phyloP scores from a whole-genome alignment of 768 basidiomycete genomes.

The Hebeloma cylindrosporum region DNA sequence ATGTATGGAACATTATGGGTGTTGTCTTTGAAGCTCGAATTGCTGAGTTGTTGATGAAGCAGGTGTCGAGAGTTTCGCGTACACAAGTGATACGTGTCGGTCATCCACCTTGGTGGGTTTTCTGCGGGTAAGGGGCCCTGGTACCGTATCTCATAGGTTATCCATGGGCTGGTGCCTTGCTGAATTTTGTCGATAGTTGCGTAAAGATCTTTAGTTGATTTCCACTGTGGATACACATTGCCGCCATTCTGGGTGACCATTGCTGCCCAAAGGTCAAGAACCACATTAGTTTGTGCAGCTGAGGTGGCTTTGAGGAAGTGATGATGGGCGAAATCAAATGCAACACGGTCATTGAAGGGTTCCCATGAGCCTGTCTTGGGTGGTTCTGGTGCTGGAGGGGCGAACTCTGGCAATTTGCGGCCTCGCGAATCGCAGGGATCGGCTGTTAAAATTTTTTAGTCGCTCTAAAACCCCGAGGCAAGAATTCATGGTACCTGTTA shows the following conservation, averaged over 20 bases:
- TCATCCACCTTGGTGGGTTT: neutral
- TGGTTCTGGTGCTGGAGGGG: too few species aligned
- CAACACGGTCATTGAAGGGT: conserved; percentile 25
- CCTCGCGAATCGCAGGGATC: too few species aligned
- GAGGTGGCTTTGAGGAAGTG: conserved; percentile 27
- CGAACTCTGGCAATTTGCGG: too few species aligned
- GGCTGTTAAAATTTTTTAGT: too few species aligned
- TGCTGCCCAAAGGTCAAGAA: conserved; percentile 27
- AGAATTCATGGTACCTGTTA: too few species aligned
- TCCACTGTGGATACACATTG: conserved; percentile 18
- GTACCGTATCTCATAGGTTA: too few species aligned
- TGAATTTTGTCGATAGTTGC: conserved; percentile 22
- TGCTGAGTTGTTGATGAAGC: conserved; percentile 7
- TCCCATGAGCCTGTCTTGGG: too few species aligned
- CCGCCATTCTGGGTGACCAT: conserved; percentile 13
- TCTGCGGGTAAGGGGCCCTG: neutral
- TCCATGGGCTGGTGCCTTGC: neutral
- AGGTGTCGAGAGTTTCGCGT: neutral
- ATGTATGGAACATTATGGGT: conserved; percentile 5
- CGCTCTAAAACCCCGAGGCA: too few species aligned
- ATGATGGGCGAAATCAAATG: conserved; percentile 31
- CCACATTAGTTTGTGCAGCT: conserved; percentile 17
- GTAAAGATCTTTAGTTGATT: conserved; percentile 24
- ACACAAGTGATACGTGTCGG: neutral
- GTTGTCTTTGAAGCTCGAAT: conserved; percentile 5